Base-by-base conservation (phyloP, 2,329 filamentous ascomycete genomes). In the Neofusicoccum cordaticola region DNA sequence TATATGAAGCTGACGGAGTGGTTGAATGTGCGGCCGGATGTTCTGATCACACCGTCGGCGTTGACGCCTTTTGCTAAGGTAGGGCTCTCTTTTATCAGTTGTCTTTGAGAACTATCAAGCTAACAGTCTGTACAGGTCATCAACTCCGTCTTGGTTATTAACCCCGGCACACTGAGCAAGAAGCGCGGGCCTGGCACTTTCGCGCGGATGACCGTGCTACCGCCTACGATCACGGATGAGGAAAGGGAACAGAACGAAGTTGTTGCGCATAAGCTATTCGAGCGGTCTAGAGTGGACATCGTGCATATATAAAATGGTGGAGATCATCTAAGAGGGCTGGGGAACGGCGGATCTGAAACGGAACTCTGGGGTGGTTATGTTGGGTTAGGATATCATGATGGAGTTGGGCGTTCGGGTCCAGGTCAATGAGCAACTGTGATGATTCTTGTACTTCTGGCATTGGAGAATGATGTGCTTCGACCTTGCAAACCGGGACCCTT, bases 1-100 rank as follows among this genome's bases (percentile, higher is more conserved):
- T 97, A 95, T 77, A 75, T 96, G 69, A 94, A 95, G 79, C 80
- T 98, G 17, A 93, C 92, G 17, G 95, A 98, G 78, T 96, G 96
- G 87, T 85, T 95, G 71, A 91, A 90, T 68, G 90, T 93, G 2
- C 83, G 88, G 61, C 95, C 93, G 0, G 95, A 99, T 77, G 84
- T 98, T 42, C 78, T 98, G 72, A 82, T 98, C 53, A 82, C 90
- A 52, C 94, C 95, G 1, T 96, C 92, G 72, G 85, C 90, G 52
- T 78, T 98, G 69, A 91, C 91, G 27, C 90, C 93, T 2, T 97
- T 96, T 82, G 91, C 92, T 44, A 96, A 91, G 86, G 93, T 95
- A 82, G 69, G 84, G 74, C 31, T 56, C 8, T 41, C 19, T n/a
- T 48, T 2, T 1, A 8, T 6, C 3, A 9, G 9, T 4, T 11